Conservation (phyloP, 2,329 filamentous ascomycete genomes). For the Sporothrix schenckii region DNA sequence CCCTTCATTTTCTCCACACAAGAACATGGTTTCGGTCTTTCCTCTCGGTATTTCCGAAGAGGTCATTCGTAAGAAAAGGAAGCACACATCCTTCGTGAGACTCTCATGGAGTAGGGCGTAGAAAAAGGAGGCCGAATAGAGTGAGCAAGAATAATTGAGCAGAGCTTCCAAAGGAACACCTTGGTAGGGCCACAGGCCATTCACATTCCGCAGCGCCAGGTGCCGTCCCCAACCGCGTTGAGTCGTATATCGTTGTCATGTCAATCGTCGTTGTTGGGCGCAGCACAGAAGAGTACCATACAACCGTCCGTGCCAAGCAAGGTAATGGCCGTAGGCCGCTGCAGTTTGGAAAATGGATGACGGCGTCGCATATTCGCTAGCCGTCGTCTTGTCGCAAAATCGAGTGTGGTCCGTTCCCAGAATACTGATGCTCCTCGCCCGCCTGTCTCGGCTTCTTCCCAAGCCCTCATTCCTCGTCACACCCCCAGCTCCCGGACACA, state of each 20-base stretch:
- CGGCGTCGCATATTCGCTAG: constrained; percentile 8
- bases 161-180: background rate
- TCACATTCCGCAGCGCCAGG: constrained; percentile 2
- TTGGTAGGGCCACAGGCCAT: constrained; percentile 3
- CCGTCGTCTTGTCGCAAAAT: constrained; percentile 16
- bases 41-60: constrained; percentile 5
- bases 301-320: background rate
- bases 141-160: background rate
- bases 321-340: background rate
- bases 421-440: background rate
- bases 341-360: background rate
- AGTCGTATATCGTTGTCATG: constrained; percentile 5
- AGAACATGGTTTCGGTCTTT: constrained; percentile 6
- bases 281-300: background rate
- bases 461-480: constrained; percentile 25
- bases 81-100: constrained; percentile 24
- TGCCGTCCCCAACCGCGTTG: background rate
- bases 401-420: background rate
- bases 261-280: constrained; percentile 3
- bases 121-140: constrained; percentile 13
- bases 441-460: constrained; percentile 13
- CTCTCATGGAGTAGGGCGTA: constrained; percentile 2
- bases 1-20: background rate
- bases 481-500: constrained; percentile 28
- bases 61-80: constrained; percentile 25